Percentiles rank a stretch among this genome's conserved stretches.
Evolutionary conservation across 2,329 filamentous ascomycete species (phyloP).

Genomic region (Colletotrichum spinosum): DNA sequence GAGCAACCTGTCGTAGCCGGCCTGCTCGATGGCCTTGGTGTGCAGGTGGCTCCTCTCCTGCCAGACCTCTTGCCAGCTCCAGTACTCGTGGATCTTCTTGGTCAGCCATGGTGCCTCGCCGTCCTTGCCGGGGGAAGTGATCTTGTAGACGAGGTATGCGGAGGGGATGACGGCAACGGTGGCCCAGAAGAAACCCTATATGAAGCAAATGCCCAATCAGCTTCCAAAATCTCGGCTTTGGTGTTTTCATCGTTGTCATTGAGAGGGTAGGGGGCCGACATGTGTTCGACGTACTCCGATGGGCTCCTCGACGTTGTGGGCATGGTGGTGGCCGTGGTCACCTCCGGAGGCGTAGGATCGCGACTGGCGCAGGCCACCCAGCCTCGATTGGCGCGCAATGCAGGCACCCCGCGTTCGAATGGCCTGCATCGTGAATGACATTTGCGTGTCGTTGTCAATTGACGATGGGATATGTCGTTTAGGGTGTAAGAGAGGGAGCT

Average conservation of each 20-base stretch:
- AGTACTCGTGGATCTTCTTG: slow-evolving; percentile 59
- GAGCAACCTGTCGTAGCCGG: slow-evolving; percentile 67
- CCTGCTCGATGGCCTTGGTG: slow-evolving; percentile 65
- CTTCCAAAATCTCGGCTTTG: not conserved
- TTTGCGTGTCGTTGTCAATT: slow-evolving; percentile 31
- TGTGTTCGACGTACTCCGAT: slow-evolving; percentile 63
- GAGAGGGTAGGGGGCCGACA: not conserved
- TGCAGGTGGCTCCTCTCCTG: slow-evolving; percentile 65
- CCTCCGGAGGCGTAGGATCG: slow-evolving; percentile 66
- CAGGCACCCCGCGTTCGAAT: slow-evolving; percentile 50
- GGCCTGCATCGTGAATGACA: slow-evolving; percentile 48
- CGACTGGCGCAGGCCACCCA: slow-evolving; percentile 47
- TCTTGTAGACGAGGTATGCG: slow-evolving; percentile 58
- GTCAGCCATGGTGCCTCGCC: slow-evolving; percentile 61
- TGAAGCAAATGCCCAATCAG: slow-evolving; percentile 9
- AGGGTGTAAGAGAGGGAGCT: slow-evolving; percentile 29
- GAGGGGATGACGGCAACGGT: slow-evolving; percentile 58
- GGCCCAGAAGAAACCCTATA: slow-evolving; percentile 54
- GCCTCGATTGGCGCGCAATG: slow-evolving; percentile 51
- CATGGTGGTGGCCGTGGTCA: slow-evolving; percentile 59
- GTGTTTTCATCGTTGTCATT: slow-evolving; percentile 1
- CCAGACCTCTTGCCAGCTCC: slow-evolving; percentile 61
- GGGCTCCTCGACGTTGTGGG: slow-evolving; percentile 61
- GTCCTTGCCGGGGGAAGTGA: slow-evolving; percentile 60
- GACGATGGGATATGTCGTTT: slow-evolving; percentile 24